phyloP scores from a whole-genome alignment of 345 rosid species.

The Corchorus capsularis region DNA sequence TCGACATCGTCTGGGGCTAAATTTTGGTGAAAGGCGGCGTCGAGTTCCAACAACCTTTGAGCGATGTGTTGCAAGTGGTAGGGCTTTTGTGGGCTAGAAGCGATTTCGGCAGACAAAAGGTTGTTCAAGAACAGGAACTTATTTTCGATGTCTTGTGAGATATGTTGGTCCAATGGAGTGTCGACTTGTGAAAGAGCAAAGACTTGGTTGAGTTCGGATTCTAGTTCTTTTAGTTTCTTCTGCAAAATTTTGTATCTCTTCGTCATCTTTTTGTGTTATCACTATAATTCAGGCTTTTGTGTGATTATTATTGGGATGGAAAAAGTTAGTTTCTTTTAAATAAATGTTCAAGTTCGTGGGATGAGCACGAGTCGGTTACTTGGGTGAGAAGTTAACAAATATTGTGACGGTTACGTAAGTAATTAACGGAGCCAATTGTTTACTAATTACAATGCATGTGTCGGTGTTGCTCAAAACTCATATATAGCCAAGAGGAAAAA shows the following conservation, averaged over 20 bases:
- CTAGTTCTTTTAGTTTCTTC: conserved; percentile 43
- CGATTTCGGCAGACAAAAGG: conserved; percentile 44
- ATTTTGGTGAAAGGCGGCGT: conserved; percentile 20
- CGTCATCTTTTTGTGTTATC: conserved; percentile 22
- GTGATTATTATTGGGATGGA: not conserved
- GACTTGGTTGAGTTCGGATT: conserved; percentile 27
- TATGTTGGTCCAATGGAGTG: conserved; percentile 1
- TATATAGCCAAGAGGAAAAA: not conserved
- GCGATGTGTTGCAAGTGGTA: conserved; percentile 31
- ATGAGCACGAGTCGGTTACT: not conserved
- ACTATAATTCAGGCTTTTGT: not conserved
- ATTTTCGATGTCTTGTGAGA: conserved; percentile 38
- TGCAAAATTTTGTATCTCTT: conserved; percentile 36
- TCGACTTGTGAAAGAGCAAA: conserved; percentile 27
- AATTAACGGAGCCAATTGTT: not conserved
- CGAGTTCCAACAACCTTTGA: conserved; percentile 32
- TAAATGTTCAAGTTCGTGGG: not conserved
- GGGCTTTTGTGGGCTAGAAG: conserved; percentile 36
- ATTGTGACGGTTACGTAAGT: not conserved
- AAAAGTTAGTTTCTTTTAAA: too few species aligned
- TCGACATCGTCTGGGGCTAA: conserved; percentile 6
- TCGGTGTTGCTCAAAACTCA: not conserved
- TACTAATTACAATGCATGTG: not conserved
- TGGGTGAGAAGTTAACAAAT: not conserved
- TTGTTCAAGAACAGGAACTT: conserved; percentile 38